Conservation (phyloP, 2,329 filamentous ascomycete genomes). For the Pseudonectria buxi region DNA sequence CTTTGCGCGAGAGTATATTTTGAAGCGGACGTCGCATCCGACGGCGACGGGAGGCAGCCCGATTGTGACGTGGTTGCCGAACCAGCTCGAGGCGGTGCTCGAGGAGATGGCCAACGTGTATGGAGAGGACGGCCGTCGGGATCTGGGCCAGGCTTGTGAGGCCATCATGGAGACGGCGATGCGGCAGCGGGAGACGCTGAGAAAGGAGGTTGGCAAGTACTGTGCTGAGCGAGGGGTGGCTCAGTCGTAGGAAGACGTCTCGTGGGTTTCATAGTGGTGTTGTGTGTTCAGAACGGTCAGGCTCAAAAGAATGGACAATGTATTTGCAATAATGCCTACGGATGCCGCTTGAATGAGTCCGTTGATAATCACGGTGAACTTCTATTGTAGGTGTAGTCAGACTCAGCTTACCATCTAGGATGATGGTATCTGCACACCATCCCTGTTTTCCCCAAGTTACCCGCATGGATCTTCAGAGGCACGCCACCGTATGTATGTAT, state of each 20-base stretch:
- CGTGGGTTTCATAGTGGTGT: too few species aligned
- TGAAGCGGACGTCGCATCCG: conserved; percentile 69
- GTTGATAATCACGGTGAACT: too few species aligned
- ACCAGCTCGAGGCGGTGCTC: conserved; percentile 70
- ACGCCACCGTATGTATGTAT: too few species aligned
- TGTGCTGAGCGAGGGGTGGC: conserved; percentile 54
- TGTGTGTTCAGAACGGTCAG: too few species aligned
- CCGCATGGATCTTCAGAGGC: too few species aligned
- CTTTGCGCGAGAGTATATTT: conserved; percentile 77
- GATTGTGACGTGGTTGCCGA: conserved; percentile 79
- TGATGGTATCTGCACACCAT: too few species aligned
- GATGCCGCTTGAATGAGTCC: too few species aligned
- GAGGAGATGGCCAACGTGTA: conserved; percentile 59
- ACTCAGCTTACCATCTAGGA: too few species aligned
- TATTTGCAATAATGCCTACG: too few species aligned
- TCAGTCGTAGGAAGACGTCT: conserved; percentile 5
- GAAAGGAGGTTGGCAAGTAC: conserved; percentile 70
- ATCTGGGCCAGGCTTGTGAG: conserved; percentile 40
- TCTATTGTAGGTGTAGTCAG: too few species aligned
- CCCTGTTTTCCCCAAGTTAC: too few species aligned
- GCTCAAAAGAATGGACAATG: too few species aligned
- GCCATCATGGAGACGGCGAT: conserved; percentile 62
- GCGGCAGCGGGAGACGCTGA: conserved; percentile 57
- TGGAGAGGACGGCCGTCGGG: conserved; percentile 31
- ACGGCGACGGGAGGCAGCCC: conserved; percentile 75